Evolutionary conservation across 495 filamentous ascomycete species (phyloP).

Genomic region (Xylaria nigripes): DNA sequence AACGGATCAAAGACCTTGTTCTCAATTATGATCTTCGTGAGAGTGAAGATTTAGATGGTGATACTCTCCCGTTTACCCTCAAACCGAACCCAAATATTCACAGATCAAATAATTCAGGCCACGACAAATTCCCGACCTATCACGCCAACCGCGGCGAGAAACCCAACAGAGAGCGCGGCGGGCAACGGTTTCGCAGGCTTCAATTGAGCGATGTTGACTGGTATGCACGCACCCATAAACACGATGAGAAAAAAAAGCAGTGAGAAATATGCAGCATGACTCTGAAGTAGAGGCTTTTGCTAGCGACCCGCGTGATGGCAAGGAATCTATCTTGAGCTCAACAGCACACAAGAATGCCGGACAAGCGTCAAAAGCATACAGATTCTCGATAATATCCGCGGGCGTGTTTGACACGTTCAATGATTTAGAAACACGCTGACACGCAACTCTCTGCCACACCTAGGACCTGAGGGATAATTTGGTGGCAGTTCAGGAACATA

Average conservation of each 20-base stretch:
- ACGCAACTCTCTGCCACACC: not conserved
- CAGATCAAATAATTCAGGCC: slow-evolving; percentile 30
- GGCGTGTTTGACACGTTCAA: slow-evolving; percentile 2
- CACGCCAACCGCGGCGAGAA: slow-evolving; percentile 54
- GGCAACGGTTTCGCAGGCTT: slow-evolving; percentile 81
- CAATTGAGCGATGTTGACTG: slow-evolving; percentile 97
- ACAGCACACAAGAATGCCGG: slow-evolving; percentile 12
- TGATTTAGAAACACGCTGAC: slow-evolving; percentile 4
- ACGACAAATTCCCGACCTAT: slow-evolving; percentile 41
- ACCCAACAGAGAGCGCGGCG: slow-evolving; percentile 54
- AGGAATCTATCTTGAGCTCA: slow-evolving; percentile 13
- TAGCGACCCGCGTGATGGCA: not conserved
- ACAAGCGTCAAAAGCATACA: slow-evolving; percentile 22
- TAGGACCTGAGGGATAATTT: slow-evolving; percentile 10
- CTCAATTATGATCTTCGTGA: slow-evolving; percentile 89
- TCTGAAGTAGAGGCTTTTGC: slow-evolving; percentile 4
- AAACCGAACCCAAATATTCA: slow-evolving; percentile 39
- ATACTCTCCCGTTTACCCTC: slow-evolving; percentile 36
- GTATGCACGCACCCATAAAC: slow-evolving; percentile 47
- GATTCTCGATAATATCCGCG: slow-evolving; percentile 8
- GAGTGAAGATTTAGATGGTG: slow-evolving; percentile 67
- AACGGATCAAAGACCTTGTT: slow-evolving; percentile 95
- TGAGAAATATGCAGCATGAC: slow-evolving; percentile 4
- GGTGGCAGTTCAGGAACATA: slow-evolving; percentile 2
- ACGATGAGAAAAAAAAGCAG: slow-evolving; percentile 5